phyloP scores from a whole-genome alignment of 108 stramenopile species.

The Pseudonitzschia delicatissima region DNA sequence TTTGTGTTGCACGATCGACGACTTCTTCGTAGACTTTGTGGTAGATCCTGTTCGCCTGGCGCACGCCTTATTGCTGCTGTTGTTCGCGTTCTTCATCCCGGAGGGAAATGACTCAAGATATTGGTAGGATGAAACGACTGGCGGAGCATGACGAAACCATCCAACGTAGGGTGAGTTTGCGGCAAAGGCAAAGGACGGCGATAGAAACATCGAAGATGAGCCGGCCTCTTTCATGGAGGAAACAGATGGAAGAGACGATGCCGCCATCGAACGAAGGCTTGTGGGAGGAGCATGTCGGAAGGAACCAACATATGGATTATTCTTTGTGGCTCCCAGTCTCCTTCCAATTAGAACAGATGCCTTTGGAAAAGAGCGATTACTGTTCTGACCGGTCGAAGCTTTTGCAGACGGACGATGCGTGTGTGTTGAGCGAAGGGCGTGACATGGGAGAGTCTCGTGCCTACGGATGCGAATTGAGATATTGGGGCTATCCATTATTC shows the following conservation, averaged over 20 bases:
- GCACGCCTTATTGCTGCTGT: neutral
- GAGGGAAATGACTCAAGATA: neutral
- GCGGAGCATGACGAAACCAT: constrained; percentile 53
- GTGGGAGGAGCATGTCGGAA: constrained; percentile 57
- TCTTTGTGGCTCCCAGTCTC: constrained; percentile 19
- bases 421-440: neutral
- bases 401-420: neutral
- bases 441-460: constrained; percentile 24
- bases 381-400: too few species aligned
- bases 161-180: constrained; percentile 41
- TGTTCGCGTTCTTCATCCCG: neutral
- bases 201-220: neutral
- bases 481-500: constrained; percentile 28
- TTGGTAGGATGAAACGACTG: neutral
- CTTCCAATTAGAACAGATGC: neutral
- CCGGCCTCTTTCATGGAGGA: neutral
- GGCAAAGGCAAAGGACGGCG: neutral
- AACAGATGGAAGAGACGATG: neutral
- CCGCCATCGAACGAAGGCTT: constrained; percentile 34
- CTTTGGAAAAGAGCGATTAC: too few species aligned
- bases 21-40: neutral
- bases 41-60: neutral
- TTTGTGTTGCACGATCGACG: neutral
- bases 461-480: constrained; percentile 23
- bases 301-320: constrained; percentile 50